Evolutionary conservation across 2,329 filamentous ascomycete species (phyloP).

Genomic region (Phyllosticta paracitricarpa): DNA sequence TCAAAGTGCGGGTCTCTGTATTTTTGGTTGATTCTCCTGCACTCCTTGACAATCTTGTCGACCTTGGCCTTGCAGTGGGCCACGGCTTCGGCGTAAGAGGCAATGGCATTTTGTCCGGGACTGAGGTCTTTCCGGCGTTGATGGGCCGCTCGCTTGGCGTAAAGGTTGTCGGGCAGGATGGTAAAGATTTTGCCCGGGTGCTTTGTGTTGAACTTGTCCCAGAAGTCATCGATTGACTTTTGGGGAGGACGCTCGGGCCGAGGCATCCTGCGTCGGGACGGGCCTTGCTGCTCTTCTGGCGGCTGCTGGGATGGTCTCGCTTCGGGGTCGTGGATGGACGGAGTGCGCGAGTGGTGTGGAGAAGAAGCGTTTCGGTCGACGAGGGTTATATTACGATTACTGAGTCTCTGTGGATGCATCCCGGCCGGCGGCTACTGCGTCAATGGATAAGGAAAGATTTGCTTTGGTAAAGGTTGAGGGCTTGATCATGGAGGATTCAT

Average conservation of each 20-base stretch:
- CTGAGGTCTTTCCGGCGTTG: constrained; percentile 36
- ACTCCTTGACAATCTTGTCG: constrained; percentile 48
- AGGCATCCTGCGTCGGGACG: constrained; percentile 16
- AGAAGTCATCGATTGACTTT: constrained; percentile 59
- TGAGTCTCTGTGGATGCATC: neutral
- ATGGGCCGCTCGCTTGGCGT: constrained; percentile 38
- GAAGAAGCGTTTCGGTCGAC: constrained; percentile 1
- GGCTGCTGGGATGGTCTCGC: constrained; percentile 11
- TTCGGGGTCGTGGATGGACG: constrained; percentile 20
- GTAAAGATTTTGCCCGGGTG: constrained; percentile 62
- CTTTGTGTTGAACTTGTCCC: constrained; percentile 57
- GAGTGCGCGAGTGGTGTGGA: constrained; percentile 23
- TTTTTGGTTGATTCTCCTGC: constrained; percentile 68
- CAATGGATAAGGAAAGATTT: constrained; percentile 2
- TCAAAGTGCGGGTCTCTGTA: constrained; percentile 78
- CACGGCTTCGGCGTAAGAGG: constrained; percentile 63
- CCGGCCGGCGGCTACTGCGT: constrained; percentile 5
- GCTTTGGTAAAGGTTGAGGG: neutral
- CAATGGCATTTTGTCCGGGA: constrained; percentile 45
- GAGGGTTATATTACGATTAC: neutral
- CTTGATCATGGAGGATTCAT: neutral
- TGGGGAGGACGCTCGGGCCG: constrained; percentile 41
- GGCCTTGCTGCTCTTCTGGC: neutral
- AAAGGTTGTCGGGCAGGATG: constrained; percentile 57
- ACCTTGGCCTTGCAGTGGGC: constrained; percentile 55